These are phyloP conservation scores for Sporodiniella umbellata DNA, from an alignment of 371 early-diverging fungal species.

Conservation along the genomic window DNA sequence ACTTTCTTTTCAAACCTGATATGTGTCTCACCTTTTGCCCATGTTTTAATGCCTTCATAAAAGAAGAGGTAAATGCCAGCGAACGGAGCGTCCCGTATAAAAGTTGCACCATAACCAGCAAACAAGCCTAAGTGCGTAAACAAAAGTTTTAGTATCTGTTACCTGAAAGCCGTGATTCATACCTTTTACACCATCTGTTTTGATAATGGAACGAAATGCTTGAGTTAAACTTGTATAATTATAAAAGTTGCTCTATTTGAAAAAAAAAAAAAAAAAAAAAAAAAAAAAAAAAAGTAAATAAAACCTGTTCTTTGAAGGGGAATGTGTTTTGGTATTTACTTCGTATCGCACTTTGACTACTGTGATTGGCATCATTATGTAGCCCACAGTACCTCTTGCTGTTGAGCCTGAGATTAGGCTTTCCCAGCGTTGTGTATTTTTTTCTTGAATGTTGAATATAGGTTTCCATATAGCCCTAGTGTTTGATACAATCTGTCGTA, in stretches of 20 bases:
- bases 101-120: conserved; percentile 89
- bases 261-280: no score
- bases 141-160: background rate
- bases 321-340: conserved; percentile 33
- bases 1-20: no score
- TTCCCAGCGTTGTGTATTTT: conserved; percentile 43
- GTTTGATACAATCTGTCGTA: conserved; percentile 40
- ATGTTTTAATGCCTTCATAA: conserved; percentile 75
- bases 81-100: conserved; percentile 91
- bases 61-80: conserved; percentile 94
- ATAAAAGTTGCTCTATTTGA: conserved; percentile 74
- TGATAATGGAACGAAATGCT: conserved; percentile 63
- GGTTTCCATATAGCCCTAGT: conserved; percentile 36
- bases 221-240: conserved; percentile 65
- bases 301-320: background rate
- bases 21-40: conserved; percentile 48
- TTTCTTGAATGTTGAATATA: conserved; percentile 16
- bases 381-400: conserved; percentile 84
- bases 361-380: conserved; percentile 92
- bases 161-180: conserved; percentile 1
- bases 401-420: conserved; percentile 78
- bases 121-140: conserved; percentile 62
- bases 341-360: conserved; percentile 93
- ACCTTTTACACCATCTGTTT: conserved; percentile 59
- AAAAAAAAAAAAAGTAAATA: no score